phyloP scores from a whole-genome alignment of 2,329 filamentous ascomycete species.

The Diatrype stigma region DNA sequence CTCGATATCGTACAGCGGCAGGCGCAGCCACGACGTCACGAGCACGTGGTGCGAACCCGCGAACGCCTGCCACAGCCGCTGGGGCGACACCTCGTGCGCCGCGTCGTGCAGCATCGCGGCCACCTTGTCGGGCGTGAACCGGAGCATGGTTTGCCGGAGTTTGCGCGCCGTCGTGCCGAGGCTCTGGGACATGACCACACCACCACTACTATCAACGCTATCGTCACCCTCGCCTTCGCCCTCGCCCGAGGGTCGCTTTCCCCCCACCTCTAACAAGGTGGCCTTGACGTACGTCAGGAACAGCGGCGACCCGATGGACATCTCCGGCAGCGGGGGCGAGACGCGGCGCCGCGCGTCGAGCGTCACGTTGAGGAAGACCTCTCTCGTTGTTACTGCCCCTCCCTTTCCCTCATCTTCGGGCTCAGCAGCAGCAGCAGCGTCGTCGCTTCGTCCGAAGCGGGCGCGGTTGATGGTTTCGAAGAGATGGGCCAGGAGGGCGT shows the following conservation, averaged over 20 bases:
- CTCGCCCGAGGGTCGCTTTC: slow-evolving; percentile 1
- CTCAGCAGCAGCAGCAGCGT: too few species aligned
- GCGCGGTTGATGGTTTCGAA: slow-evolving; percentile 41
- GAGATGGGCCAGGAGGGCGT: slow-evolving; percentile 42
- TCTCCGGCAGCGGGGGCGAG: slow-evolving; percentile 33
- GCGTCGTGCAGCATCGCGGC: slow-evolving; percentile 37
- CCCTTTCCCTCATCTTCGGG: too few species aligned
- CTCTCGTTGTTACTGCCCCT: slow-evolving; percentile 12
- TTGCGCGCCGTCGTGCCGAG: slow-evolving; percentile 23
- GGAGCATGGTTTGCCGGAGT: slow-evolving; percentile 32
- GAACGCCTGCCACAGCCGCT: slow-evolving; percentile 45
- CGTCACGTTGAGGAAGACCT: slow-evolving; percentile 36
- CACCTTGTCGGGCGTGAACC: slow-evolving; percentile 34
- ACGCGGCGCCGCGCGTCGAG: slow-evolving; percentile 37
- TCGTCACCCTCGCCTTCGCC: too few species aligned
- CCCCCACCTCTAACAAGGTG: slow-evolving; percentile 7
- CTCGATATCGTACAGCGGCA: slow-evolving; percentile 35
- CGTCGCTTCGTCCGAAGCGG: too few species aligned
- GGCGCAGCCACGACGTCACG: slow-evolving; percentile 40
- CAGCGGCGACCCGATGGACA: slow-evolving; percentile 41
- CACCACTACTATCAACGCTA: too few species aligned
- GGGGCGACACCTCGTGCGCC: slow-evolving; percentile 39
- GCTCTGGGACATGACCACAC: slow-evolving; percentile 1
- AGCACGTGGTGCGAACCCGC: slow-evolving; percentile 37
- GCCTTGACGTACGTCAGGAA: slow-evolving; percentile 32